These are phyloP conservation scores for Cyberlindnera mycetangii DNA, from an alignment of 805 yeast genomes.

Conservation along the genomic window DNA sequence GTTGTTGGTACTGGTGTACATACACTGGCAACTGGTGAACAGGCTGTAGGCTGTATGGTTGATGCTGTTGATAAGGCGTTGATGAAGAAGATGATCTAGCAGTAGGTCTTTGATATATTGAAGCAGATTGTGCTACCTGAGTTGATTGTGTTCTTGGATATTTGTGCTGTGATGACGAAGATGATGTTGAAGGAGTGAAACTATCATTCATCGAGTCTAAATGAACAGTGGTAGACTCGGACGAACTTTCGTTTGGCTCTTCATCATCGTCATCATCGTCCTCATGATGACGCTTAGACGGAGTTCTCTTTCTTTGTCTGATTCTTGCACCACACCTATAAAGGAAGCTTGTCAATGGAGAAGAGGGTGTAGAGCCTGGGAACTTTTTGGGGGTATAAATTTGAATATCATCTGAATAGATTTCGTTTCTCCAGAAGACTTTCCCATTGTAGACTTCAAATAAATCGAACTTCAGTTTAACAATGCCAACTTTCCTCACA, in stretches of 20 bases:
- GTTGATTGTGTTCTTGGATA: background rate
- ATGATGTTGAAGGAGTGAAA: too few species aligned
- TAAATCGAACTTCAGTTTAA: constrained; percentile 27
- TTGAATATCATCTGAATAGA: constrained; percentile 23
- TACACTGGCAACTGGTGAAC: background rate
- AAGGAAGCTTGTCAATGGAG: constrained; percentile 29
- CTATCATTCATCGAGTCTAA: too few species aligned
- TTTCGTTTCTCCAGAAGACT: constrained; percentile 20
- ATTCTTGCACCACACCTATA: constrained; percentile 32
- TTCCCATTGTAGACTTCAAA: constrained; percentile 28
- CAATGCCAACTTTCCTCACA: constrained; percentile 29
- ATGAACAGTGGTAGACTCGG: background rate
- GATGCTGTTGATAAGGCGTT: constrained; percentile 1
- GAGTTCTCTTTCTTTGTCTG: constrained; percentile 29
- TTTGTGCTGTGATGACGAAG: background rate
- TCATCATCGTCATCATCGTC: constrained; percentile 6
- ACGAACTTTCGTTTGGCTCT: background rate
- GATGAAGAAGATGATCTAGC: background rate
- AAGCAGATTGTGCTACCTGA: background rate
- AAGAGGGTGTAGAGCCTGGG: constrained; percentile 30
- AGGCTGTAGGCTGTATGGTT: background rate
- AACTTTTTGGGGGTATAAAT: constrained; percentile 33
- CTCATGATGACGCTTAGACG: constrained; percentile 4
- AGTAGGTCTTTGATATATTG: background rate
- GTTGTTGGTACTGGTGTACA: background rate